These are phyloP conservation scores for Ophiostoma perfectum DNA, from an alignment of 2,329 filamentous ascomycete genomes.

Conservation along the genomic window DNA sequence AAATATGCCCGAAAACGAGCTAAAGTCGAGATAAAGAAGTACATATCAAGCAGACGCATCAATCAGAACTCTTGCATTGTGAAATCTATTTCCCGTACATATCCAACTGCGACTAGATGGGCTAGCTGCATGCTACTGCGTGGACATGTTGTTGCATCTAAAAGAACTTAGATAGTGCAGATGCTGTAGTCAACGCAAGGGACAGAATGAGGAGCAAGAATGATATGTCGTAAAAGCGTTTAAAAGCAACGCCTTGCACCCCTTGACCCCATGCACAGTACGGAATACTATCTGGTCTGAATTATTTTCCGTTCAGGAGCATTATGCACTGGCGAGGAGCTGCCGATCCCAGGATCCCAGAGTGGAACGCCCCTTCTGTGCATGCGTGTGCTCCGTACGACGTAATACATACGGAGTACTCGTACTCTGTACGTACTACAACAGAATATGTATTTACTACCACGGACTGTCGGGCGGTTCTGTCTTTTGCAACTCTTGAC, in stretches of 20 bases:
- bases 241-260: too few relatives aligned
- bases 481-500: not conserved
- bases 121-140: not conserved
- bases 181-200: not conserved
- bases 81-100: not conserved
- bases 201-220: not conserved
- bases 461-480: too few relatives aligned
- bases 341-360: not conserved
- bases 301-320: constrained; percentile 3
- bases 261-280: too few relatives aligned
- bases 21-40: not conserved
- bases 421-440: too few relatives aligned
- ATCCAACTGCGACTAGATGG: not conserved
- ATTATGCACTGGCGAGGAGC: not conserved
- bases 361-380: not conserved
- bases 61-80: not conserved
- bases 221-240: not conserved
- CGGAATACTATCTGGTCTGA: not conserved
- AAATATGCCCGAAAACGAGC: not conserved
- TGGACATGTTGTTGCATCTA: not conserved
- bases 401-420: not conserved
- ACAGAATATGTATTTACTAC: too few relatives aligned
- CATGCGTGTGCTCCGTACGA: not conserved
- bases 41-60: not conserved
- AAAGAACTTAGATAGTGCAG: not conserved